phyloP scores from a whole-genome alignment of 495 filamentous ascomycete species.

The Daldinia vernicosa region DNA sequence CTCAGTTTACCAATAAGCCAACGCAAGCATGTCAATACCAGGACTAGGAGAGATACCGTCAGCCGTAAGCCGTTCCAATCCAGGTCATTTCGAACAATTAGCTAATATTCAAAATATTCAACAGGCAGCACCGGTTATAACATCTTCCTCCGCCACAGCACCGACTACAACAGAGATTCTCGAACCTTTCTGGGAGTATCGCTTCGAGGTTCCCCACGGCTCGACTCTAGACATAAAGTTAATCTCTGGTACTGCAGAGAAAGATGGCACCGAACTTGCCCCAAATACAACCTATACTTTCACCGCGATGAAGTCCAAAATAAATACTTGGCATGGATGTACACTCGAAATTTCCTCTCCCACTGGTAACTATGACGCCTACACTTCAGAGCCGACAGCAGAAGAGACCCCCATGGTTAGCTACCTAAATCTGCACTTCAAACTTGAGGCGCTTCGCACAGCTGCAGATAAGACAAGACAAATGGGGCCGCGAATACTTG shows the following conservation, averaged over 20 bases:
- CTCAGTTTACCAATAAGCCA: neutral
- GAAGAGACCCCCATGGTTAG: constrained; percentile 86
- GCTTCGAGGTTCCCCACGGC: constrained; percentile 84
- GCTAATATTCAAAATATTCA: constrained; percentile 20
- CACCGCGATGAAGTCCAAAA: constrained; percentile 80
- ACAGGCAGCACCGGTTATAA: constrained; percentile 40
- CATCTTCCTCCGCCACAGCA: constrained; percentile 37
- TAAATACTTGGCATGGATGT: constrained; percentile 93
- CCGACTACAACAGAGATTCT: constrained; percentile 48
- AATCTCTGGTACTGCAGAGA: constrained; percentile 83
- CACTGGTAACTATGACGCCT: constrained; percentile 56
- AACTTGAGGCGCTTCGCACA: constrained; percentile 72
- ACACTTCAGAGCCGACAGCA: constrained; percentile 74
- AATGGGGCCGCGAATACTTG: constrained; percentile 79
- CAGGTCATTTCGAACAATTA: neutral
- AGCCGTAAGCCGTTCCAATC: constrained; percentile 45
- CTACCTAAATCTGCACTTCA: constrained; percentile 89
- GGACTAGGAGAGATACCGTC: constrained; percentile 60
- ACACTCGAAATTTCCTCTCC: constrained; percentile 73
- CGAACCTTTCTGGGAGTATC: constrained; percentile 75
- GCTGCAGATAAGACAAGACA: constrained; percentile 58
- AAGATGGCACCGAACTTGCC: constrained; percentile 95
- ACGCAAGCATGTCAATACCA: constrained; percentile 56
- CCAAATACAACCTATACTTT: constrained; percentile 83
- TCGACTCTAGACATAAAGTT: constrained; percentile 66